Evolutionary conservation across 1,284 basidiomycete species (phyloP).

Genomic region (Testicularia cyperi): DNA sequence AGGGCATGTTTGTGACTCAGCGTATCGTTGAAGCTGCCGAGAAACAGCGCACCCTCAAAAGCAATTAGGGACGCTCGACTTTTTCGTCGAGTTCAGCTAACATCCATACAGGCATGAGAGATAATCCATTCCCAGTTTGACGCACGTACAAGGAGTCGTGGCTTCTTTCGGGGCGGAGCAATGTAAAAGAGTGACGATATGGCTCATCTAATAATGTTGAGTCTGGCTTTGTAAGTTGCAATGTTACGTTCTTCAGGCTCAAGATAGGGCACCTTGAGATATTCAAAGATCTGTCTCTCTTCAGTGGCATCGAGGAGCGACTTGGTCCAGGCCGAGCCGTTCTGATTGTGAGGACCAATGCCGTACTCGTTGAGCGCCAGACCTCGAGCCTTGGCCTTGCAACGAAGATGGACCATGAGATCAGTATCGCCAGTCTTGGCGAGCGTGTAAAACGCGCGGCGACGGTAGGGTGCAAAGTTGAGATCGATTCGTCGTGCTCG

Average conservation of each 20-base stretch:
- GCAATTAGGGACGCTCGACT: too few species aligned
- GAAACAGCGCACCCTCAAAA: constrained; percentile 59
- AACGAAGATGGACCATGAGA: constrained; percentile 22
- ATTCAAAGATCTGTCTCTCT: constrained; percentile 20
- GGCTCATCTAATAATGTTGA: constrained; percentile 7
- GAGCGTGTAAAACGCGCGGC: constrained; percentile 25
- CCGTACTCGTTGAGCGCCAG: constrained; percentile 31
- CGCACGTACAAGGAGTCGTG: background rate
- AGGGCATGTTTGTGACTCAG: constrained; percentile 47
- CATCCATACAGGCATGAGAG: too few species aligned
- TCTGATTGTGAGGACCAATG: constrained; percentile 18
- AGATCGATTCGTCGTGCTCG: constrained; percentile 21
- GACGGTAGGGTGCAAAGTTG: constrained; percentile 23
- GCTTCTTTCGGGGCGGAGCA: too few species aligned
- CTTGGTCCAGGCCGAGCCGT: constrained; percentile 22
- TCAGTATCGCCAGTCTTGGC: constrained; percentile 29
- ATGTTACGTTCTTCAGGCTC: constrained; percentile 18
- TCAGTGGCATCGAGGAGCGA: constrained; percentile 18
- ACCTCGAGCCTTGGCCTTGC: constrained; percentile 8
- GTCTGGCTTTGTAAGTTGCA: constrained; percentile 2
- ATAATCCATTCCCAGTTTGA: too few species aligned
- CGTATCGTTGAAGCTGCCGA: constrained; percentile 56
- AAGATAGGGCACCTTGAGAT: constrained; percentile 14
- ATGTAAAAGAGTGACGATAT: too few species aligned
- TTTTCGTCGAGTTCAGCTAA: too few species aligned